Percentiles rank a stretch among this genome's conserved stretches.
Evolutionary conservation across 129 eudicot genomes (phyloP).

Genomic region (Arctium minus): DNA sequence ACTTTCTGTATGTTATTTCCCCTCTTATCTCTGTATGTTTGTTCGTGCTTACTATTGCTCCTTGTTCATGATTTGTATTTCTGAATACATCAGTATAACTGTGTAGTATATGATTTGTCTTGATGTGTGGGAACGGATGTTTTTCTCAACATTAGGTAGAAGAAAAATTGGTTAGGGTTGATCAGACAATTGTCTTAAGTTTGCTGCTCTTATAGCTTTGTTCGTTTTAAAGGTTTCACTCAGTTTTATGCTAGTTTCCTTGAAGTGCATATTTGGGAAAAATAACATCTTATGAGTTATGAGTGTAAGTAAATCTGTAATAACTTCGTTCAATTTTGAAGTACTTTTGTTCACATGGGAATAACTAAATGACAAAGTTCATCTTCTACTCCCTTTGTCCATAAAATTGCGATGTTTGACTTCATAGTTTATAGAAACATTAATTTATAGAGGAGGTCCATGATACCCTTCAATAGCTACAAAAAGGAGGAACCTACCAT

Average conservation of each 20-base stretch:
- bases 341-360: neutral
- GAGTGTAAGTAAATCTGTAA: neutral
- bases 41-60: neutral
- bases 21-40: neutral
- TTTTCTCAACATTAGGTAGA: neutral
- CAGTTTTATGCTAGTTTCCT: neutral
- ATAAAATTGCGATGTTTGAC: neutral
- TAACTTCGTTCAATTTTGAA: conserved; percentile 4
- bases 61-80: conserved; percentile 12
- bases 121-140: neutral
- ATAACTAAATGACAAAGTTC: neutral
- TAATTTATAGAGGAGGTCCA: neutral
- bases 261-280: neutral
- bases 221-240: neutral
- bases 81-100: neutral
- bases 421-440: neutral
- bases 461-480: neutral
- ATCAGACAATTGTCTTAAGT: neutral
- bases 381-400: neutral
- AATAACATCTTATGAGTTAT: neutral
- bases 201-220: neutral
- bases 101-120: neutral
- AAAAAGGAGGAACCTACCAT: neutral
- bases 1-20: conserved; percentile 64
- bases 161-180: conserved; percentile 3